A percentile compares a stretch with the other conserved stretches of the same genome.
These are phyloP conservation scores for Eucalyptus marginata DNA, from an alignment of 345 rosid genomes.

Conservation along the genomic window DNA sequence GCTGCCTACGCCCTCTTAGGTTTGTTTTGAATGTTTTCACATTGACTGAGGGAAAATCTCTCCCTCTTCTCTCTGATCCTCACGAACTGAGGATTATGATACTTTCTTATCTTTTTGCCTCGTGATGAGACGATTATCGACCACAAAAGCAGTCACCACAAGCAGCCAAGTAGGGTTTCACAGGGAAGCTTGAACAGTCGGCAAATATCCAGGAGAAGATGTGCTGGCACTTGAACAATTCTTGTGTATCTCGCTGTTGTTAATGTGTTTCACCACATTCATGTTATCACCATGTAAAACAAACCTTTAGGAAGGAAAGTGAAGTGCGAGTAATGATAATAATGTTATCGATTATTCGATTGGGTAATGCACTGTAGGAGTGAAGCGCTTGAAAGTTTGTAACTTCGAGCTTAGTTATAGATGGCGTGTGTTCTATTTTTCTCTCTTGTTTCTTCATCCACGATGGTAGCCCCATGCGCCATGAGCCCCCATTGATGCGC, in stretches of 20 bases:
- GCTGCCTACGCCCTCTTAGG: not conserved
- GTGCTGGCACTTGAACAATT: not conserved
- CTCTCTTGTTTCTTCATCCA: not conserved
- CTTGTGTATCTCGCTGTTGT: not conserved
- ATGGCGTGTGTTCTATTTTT: not conserved
- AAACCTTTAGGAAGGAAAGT: not conserved
- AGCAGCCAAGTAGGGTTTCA: not conserved
- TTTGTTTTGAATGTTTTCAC: not conserved
- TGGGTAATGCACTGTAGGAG: not conserved
- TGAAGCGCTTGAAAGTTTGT: not conserved
- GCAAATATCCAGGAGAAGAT: not conserved
- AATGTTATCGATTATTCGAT: not conserved
- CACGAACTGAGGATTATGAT: not conserved
- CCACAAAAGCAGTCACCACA: not conserved
- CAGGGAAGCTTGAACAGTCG: not conserved
- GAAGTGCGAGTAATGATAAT: not conserved
- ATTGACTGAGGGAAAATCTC: not conserved
- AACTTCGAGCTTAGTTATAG: not conserved
- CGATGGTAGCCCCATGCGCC: not conserved
- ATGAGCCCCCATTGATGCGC: not conserved
- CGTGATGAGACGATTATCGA: not conserved
- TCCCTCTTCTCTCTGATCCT: not conserved
- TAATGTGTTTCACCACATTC: not conserved
- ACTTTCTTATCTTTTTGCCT: not conserved
- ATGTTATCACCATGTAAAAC: not conserved